These are phyloP conservation scores for Penicillium sp. DNA, from an alignment of 2,329 filamentous ascomycete genomes.

Conservation along the genomic window DNA sequence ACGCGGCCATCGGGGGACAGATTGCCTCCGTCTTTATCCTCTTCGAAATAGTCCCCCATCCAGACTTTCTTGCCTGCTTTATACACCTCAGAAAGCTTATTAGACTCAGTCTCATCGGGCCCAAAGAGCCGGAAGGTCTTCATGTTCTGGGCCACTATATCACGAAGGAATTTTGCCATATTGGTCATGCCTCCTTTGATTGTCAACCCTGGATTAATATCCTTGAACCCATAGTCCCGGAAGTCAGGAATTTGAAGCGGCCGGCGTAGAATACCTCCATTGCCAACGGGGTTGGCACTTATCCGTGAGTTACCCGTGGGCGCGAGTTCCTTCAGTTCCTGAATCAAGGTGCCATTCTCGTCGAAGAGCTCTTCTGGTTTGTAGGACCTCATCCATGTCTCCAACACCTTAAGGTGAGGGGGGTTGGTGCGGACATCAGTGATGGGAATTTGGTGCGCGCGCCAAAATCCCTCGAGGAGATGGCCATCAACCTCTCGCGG, in stretches of 20 bases:
- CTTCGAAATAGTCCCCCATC: constrained; percentile 75
- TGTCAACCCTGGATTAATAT: constrained; percentile 60
- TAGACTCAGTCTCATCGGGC: constrained; percentile 78
- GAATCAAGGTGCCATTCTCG: constrained; percentile 61
- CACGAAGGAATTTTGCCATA: constrained; percentile 66
- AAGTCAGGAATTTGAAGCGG: constrained; percentile 71
- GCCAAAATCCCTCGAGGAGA: constrained; percentile 74
- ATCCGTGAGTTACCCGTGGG: constrained; percentile 67
- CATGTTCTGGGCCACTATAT: constrained; percentile 65
- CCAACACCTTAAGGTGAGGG: constrained; percentile 65
- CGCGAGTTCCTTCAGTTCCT: constrained; percentile 63
- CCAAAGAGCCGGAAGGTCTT: constrained; percentile 73
- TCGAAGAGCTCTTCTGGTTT: constrained; percentile 71
- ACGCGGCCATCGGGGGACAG: constrained; percentile 67
- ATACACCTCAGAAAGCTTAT: constrained; percentile 72
- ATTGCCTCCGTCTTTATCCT: constrained; percentile 73
- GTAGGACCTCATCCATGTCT: constrained; percentile 76
- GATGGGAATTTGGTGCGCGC: constrained; percentile 75
- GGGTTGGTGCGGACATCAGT: constrained; percentile 66
- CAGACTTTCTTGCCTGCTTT: constrained; percentile 75
- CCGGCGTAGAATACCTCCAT: constrained; percentile 67
- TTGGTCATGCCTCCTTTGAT: constrained; percentile 66
- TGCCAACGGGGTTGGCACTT: constrained; percentile 74
- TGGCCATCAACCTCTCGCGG: constrained; percentile 70
- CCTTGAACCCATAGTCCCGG: constrained; percentile 62